These are phyloP conservation scores for Withania somnifera DNA, from an alignment of 305 asterid species.

Conservation along the genomic window DNA sequence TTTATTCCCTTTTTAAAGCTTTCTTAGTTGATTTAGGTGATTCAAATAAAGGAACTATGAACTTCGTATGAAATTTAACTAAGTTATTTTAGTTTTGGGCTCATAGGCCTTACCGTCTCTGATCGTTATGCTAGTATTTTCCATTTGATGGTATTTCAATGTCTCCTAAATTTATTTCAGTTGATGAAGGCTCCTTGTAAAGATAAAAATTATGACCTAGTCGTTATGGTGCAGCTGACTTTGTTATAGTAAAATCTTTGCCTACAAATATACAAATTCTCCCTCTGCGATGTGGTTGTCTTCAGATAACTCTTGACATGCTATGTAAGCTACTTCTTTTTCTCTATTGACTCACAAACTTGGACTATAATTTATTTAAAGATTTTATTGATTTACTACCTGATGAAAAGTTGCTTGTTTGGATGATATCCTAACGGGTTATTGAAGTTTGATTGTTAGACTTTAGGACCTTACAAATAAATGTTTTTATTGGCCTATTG, in stretches of 20 bases:
- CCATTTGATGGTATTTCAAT: slow-evolving; percentile 73
- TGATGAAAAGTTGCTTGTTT: neutral
- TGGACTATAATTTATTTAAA: neutral
- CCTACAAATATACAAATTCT: slow-evolving; percentile 61
- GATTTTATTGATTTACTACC: neutral
- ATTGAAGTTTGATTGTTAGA: neutral
- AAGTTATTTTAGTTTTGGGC: slow-evolving; percentile 43
- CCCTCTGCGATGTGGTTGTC: slow-evolving; percentile 61
- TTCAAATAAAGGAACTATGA: slow-evolving; percentile 28
- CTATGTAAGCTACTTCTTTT: neutral
- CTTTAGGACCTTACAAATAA: neutral
- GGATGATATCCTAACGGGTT: neutral
- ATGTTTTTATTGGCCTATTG: neutral
- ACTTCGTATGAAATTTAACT: slow-evolving; percentile 31
- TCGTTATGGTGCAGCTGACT: slow-evolving; percentile 44
- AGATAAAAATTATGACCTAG: neutral
- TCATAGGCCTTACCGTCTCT: slow-evolving; percentile 50
- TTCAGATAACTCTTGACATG: slow-evolving; percentile 35
- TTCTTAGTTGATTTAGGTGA: neutral
- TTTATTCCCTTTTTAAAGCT: too few relatives aligned
- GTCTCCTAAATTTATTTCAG: slow-evolving; percentile 76
- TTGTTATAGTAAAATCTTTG: slow-evolving; percentile 60
- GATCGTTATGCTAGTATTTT: slow-evolving; percentile 55
- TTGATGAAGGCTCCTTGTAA: slow-evolving; percentile 5
- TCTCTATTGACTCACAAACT: neutral